Evolutionary conservation across 495 filamentous ascomycete genomes (phyloP).

Genomic region (Penicillium ucsense): DNA sequence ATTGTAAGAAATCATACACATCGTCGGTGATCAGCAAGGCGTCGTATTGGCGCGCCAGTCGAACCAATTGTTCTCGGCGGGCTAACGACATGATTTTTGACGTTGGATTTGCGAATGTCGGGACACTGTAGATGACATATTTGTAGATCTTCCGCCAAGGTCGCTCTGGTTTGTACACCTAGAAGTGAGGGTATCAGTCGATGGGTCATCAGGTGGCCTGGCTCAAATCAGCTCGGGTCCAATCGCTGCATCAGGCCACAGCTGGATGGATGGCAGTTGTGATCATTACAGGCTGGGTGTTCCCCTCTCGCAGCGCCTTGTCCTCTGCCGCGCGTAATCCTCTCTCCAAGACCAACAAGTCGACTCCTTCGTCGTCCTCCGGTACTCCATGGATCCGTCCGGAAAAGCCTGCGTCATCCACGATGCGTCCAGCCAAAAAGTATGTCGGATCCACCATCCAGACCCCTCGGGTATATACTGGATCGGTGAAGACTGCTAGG

Average conservation of each 20-base stretch:
- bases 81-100: conserved; percentile 59
- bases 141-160: conserved; percentile 61
- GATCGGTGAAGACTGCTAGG: conserved; percentile 68
- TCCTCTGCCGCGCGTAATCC: conserved; percentile 32
- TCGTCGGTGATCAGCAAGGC: conserved; percentile 78
- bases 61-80: conserved; percentile 52
- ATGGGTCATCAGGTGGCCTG: neutral
- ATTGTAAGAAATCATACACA: conserved; percentile 83
- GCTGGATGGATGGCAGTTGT: neutral
- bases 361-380: conserved; percentile 66
- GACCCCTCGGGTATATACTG: conserved; percentile 59
- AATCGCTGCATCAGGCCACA: neutral
- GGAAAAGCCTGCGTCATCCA: conserved; percentile 66
- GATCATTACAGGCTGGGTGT: conserved; percentile 29
- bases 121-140: conserved; percentile 75
- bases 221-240: neutral
- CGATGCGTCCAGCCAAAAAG: conserved; percentile 65
- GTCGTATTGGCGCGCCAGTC: conserved; percentile 60
- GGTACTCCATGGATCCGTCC: conserved; percentile 52
- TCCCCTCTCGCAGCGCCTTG: conserved; percentile 18
- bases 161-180: conserved; percentile 32
- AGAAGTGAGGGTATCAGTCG: conserved; percentile 5
- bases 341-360: conserved; percentile 48
- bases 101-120: conserved; percentile 76
- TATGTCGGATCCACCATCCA: conserved; percentile 80